Base-by-base conservation (phyloP, 2,329 filamentous ascomycete genomes). In the Bipolaris cookei region DNA sequence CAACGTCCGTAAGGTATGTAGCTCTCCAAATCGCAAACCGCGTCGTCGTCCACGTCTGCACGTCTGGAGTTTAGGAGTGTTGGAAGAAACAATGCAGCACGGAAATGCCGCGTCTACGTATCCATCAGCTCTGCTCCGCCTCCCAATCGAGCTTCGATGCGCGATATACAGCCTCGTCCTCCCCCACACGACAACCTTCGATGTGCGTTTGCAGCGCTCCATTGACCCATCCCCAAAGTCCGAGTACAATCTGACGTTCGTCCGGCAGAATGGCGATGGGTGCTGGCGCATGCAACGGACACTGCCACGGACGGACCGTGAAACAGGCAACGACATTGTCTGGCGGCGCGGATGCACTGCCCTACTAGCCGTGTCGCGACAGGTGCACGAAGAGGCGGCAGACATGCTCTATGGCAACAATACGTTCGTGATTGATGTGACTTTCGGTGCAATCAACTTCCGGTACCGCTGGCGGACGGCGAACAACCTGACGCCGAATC, bases 361-460 rank as follows among this genome's bases (percentile, higher is more conserved):
- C 3, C 58, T 83, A 3, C 68, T 83, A 2, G 68, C 66, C 4
- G 75, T 78, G 1, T 77, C 70, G 54, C 71, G 68, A 20, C 78
- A 80, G 48, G 59, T 83, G 3, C 77, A 81, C 55, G 73, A 79
- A 25, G 81, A 83, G 62, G 77, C 76, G 45, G 74, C 76, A 5
- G 75, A 77, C 20, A 63, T 80, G 53, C 60, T 83, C n/a, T 83
- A 83, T 54, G 79, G 80, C 11, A 64, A 72, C 25, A 81, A 77
- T 54, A 77, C 72, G 0, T 83, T 83, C 64, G 74, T 80, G 18
- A 59, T 83, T 2, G 77, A 81, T 58, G 68, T 82, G 11, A 74
- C 73, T 4, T 82, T 79, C 59, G 68, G 76, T 41, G 65, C 65
- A n/a, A 78, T 82, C 38, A 70, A 71, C 6, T 82, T 82, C 44